A percentile compares a stretch with the other conserved stretches of the same genome.
These are phyloP conservation scores for Panicum virgatum DNA, from an alignment of 202 grass and related monocot species.

Conservation along the genomic window DNA sequence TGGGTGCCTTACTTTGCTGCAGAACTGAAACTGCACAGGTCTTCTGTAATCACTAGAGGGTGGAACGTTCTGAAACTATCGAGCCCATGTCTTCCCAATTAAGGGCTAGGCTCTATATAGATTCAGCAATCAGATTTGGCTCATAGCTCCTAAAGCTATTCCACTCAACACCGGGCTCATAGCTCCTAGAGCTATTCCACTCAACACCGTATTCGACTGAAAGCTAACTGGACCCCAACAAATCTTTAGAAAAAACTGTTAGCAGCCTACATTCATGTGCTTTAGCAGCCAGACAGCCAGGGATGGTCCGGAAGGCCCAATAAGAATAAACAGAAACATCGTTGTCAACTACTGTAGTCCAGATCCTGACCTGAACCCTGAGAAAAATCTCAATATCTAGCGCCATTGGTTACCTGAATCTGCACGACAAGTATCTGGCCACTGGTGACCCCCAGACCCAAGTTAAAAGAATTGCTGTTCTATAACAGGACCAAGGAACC, in stretches of 20 bases:
- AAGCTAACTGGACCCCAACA: conserved; percentile 5
- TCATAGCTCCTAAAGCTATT: background rate
- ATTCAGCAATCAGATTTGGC: background rate
- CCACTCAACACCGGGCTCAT: background rate
- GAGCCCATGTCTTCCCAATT: background rate
- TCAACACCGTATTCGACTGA: background rate
- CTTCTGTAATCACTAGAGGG: background rate
- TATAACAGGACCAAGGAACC: background rate
- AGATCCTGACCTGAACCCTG: background rate
- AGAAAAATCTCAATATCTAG: background rate
- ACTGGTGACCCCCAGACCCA: background rate
- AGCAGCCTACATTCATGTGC: background rate
- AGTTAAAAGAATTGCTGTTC: background rate
- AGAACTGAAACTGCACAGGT: background rate
- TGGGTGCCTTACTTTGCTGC: background rate
- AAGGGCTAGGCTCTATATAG: background rate
- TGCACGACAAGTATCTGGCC: background rate
- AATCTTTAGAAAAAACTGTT: background rate
- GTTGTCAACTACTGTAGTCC: background rate
- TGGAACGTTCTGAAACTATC: background rate
- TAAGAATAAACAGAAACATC: no score
- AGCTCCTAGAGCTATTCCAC: background rate
- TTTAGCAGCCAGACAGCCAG: background rate
- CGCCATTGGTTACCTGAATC: background rate
- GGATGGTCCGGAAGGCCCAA: background rate